Evolutionary conservation across 768 basidiomycete genomes (phyloP), one percentile per base, ranked within the genome.

Genomic region (Auricularia auricula-judae): DNA sequence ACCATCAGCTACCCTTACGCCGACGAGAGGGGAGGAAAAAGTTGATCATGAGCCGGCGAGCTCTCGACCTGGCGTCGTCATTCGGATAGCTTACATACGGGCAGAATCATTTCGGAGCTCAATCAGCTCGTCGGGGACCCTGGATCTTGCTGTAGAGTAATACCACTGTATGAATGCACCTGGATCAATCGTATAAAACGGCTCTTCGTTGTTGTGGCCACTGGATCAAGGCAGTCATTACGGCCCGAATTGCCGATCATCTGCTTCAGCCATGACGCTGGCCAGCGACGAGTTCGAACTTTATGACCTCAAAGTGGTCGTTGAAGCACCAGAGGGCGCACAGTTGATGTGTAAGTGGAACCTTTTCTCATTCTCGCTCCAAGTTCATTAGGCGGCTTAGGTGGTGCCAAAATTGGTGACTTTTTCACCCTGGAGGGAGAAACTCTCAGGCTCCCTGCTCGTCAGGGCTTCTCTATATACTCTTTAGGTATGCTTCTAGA

Each of bases 391-490:
- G 4, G 0, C 18, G 47, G 5, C 47, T 21, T 18, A 51, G 47
- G 87, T 65, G 85, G 86, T 1, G 86, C 86, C 8, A 85, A 84
- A 66, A 72, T 76, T 2, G 86, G 86, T 1, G 87, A 88, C 69
- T 71, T 82, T 71, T 87, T 88, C 69, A 80, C 75, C 0, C 75
- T 88, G 3, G 75, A 84, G 66, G 87, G 86, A 1, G 87, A 87
- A 71, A 83, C 86, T 81, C 67, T 88, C 34, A 69, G 78, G 68
- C 77, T 88, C 1, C 86, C 86, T 3, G 79, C 81, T 0, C 80
- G 77, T 0, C 86, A 87, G 69, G 86, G 85, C 2, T 79, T 88
- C 68, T 87, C 86, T 1, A 85, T 88, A 61, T 88, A 87, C 69
- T 87, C 86, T 0, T 74, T 87, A 8, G 76, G 86, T 85, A 66